A percentile compares a stretch with the other conserved stretches of the same genome.
phyloP scores from a whole-genome alignment of 148 eudicot genomes.

The Dianthus caryophyllus region DNA sequence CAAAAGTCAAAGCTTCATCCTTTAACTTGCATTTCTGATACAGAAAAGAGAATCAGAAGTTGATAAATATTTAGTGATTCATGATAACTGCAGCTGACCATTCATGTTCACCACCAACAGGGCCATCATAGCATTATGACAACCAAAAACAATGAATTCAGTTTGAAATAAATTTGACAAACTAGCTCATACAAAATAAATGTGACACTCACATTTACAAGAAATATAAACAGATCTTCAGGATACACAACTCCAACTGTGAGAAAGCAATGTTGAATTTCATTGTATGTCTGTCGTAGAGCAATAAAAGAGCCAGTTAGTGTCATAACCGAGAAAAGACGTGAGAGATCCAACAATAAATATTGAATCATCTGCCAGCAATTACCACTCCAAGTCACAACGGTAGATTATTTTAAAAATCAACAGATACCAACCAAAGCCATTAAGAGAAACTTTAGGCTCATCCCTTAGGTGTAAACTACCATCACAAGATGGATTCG shows the following conservation, averaged over 20 bases:
- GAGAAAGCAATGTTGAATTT: constrained; percentile 89
- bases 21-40: constrained; percentile 91
- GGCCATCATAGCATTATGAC: background rate
- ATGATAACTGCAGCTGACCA: background rate
- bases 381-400: constrained; percentile 1
- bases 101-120: background rate
- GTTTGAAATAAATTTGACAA: background rate
- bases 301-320: background rate
- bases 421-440: background rate
- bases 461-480: background rate
- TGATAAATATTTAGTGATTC: background rate
- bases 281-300: constrained; percentile 80
- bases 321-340: background rate
- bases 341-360: background rate
- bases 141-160: constrained; percentile 8
- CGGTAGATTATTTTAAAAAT: background rate
- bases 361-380: background rate
- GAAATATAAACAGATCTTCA: constrained; percentile 79
- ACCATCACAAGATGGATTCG: background rate
- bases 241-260: constrained; percentile 86
- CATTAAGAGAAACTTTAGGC: constrained; percentile 8
- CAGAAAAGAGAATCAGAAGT: constrained; percentile 11
- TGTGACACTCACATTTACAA: constrained; percentile 69
- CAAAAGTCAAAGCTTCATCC: constrained; percentile 86
- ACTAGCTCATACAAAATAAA: background rate